A percentile compares a stretch with the other conserved stretches of the same genome.
These are phyloP conservation scores for Saccharomyces hybrid DNA, from an alignment of 1,139 yeast species.

Conservation along the genomic window DNA sequence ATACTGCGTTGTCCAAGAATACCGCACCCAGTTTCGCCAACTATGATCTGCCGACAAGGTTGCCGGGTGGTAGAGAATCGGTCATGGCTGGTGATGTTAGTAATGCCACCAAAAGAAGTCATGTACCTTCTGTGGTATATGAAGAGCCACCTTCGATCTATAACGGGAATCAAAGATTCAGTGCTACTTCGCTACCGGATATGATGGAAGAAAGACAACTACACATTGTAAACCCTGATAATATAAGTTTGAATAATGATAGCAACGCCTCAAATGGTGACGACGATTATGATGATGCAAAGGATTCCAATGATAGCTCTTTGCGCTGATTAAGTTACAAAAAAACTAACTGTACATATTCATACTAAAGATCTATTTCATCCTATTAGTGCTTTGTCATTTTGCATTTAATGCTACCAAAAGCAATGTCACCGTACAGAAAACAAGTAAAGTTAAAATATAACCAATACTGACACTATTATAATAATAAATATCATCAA, in stretches of 20 bases:
- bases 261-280: constrained; percentile 6
- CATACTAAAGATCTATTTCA: neutral
- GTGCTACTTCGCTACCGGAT: constrained; percentile 69
- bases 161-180: constrained; percentile 40
- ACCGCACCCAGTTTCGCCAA: neutral
- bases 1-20: constrained; percentile 7
- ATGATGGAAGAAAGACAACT: constrained; percentile 32
- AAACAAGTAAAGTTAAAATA: neutral
- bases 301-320: constrained; percentile 6
- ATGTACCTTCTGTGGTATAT: constrained; percentile 16
- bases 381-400: neutral
- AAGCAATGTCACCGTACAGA: neutral
- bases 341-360: neutral
- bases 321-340: constrained; percentile 2
- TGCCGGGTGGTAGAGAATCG: neutral
- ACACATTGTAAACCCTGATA: constrained; percentile 30
- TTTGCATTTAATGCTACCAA: neutral
- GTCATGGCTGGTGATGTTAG: neutral
- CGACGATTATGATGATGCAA: constrained; percentile 9
- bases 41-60: neutral
- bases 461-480: neutral
- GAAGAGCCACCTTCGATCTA: constrained; percentile 25
- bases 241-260: constrained; percentile 6
- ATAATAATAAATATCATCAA: neutral
- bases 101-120: neutral